Evolutionary conservation across 2,329 filamentous ascomycete genomes (phyloP).

Genomic region (Apiospora malaysiana): DNA sequence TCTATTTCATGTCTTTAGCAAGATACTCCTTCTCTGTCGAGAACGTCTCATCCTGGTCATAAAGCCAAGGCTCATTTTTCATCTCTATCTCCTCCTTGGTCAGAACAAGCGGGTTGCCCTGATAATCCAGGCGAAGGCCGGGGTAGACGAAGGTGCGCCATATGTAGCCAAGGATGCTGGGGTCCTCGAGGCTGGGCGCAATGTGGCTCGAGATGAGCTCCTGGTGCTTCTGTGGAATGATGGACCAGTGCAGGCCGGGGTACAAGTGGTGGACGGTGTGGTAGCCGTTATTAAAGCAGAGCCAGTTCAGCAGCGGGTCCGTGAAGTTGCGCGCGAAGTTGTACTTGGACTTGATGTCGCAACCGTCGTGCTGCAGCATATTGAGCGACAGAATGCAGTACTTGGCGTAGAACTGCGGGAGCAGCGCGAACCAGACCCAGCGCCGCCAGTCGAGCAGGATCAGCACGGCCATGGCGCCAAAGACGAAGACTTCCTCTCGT

Average conservation of each 20-base stretch:
- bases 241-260: slow-evolving; percentile 26
- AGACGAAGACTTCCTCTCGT: slow-evolving; percentile 23
- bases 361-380: slow-evolving; percentile 26
- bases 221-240: slow-evolving; percentile 25
- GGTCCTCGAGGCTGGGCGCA: slow-evolving; percentile 25
- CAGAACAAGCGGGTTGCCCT: slow-evolving; percentile 24
- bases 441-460: slow-evolving; percentile 27
- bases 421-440: slow-evolving; percentile 27
- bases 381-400: slow-evolving; percentile 25
- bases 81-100: slow-evolving; percentile 27
- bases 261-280: slow-evolving; percentile 27
- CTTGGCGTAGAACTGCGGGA: slow-evolving; percentile 27
- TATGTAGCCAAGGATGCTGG: slow-evolving; percentile 26
- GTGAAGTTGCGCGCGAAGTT: slow-evolving; percentile 28
- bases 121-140: slow-evolving; percentile 25
- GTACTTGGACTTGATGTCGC: slow-evolving; percentile 25
- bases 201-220: slow-evolving; percentile 26
- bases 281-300: slow-evolving; percentile 27
- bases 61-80: slow-evolving; percentile 26
- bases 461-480: slow-evolving; percentile 23
- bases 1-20: slow-evolving; percentile 23
- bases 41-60: slow-evolving; percentile 25
- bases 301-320: slow-evolving; percentile 25
- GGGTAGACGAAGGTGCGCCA: slow-evolving; percentile 27
- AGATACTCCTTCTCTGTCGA: slow-evolving; percentile 26